Evolutionary conservation across 768 basidiomycete genomes (phyloP).

Genomic region (Imleria badia): DNA sequence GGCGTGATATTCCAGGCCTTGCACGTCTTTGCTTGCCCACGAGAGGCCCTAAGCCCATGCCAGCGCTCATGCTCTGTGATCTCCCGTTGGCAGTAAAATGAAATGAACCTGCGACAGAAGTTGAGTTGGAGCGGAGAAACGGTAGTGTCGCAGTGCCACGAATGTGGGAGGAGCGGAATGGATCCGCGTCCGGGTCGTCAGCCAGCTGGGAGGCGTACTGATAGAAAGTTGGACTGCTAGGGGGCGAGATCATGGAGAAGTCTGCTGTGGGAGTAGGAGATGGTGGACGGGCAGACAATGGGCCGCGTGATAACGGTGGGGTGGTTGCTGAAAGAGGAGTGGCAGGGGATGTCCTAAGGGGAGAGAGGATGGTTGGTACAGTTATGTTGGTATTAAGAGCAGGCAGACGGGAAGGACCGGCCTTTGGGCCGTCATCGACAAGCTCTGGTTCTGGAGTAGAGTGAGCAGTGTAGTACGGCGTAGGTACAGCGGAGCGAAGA

Average conservation of each 20-base stretch:
- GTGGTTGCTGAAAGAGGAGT: slow-evolving; percentile 27
- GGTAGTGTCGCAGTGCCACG: slow-evolving; percentile 28
- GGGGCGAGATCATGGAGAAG: slow-evolving; percentile 47
- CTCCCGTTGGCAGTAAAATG: slow-evolving; percentile 19
- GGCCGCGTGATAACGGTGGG: slow-evolving; percentile 20
- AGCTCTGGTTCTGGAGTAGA: slow-evolving; percentile 31
- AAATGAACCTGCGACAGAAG: slow-evolving; percentile 22
- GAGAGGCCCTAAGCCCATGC: slow-evolving; percentile 21
- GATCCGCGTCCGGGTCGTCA: slow-evolving; percentile 14
- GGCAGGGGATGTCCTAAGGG: slow-evolving; percentile 23
- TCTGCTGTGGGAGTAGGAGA: slow-evolving; percentile 47
- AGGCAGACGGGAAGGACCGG: slow-evolving; percentile 31
- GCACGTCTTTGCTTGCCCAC: slow-evolving; percentile 24
- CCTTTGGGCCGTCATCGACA: slow-evolving; percentile 15
- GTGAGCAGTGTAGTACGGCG: slow-evolving; percentile 34
- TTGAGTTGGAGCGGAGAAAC: slow-evolving; percentile 31
- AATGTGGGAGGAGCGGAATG: slow-evolving; percentile 25
- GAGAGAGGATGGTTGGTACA: neutral
- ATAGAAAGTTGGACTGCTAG: slow-evolving; percentile 34
- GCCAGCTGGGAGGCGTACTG: slow-evolving; percentile 32
- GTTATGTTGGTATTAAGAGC: slow-evolving; percentile 20
- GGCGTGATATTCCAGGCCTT: slow-evolving; percentile 33
- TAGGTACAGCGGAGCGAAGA: slow-evolving; percentile 22
- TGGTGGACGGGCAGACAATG: slow-evolving; percentile 34
- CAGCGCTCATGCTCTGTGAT: slow-evolving; percentile 27